Evolutionary conservation across 108 stramenopile species (phyloP).

Genomic region (Discostella stelligeroides): DNA sequence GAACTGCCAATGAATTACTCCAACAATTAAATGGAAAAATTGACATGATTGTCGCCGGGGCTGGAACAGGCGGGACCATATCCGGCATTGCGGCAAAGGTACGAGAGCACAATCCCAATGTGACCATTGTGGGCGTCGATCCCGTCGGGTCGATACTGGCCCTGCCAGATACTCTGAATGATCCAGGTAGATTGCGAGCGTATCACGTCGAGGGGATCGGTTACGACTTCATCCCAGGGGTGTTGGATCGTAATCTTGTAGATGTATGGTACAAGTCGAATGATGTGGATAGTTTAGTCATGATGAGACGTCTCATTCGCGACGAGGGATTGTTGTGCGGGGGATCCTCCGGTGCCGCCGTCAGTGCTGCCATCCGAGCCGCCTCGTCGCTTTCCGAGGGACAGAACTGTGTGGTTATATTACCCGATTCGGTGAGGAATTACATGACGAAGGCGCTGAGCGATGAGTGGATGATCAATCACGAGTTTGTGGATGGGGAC

Average conservation of each 20-base stretch:
- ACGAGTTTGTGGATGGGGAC: conserved; percentile 83
- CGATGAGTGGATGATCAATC: conserved; percentile 94
- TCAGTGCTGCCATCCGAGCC: conserved; percentile 74
- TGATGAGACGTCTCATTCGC: conserved; percentile 88
- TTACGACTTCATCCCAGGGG: conserved; percentile 94
- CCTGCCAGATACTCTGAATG: conserved; percentile 84
- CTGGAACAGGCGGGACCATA: conserved; percentile 89
- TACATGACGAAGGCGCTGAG: conserved; percentile 96
- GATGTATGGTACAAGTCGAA: conserved; percentile 88
- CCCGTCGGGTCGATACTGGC: conserved; percentile 83
- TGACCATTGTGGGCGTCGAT: conserved; percentile 86
- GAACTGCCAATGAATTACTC: conserved; percentile 90
- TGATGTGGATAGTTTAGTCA: conserved; percentile 71
- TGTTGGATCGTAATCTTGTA: conserved; percentile 80
- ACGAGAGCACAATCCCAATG: conserved; percentile 75
- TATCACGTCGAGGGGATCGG: conserved; percentile 95
- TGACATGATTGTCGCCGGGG: conserved; percentile 83
- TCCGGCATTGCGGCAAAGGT: conserved; percentile 84
- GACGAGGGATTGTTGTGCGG: conserved; percentile 93
- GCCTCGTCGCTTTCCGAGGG: conserved; percentile 68
- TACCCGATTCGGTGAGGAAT: conserved; percentile 92
- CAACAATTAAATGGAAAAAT: conserved; percentile 78
- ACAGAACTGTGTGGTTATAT: conserved; percentile 81
- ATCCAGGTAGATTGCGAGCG: conserved; percentile 62
- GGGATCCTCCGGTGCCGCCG: conserved; percentile 87